Evolutionary conservation across 2,329 filamentous ascomycete genomes (phyloP).

Genomic region (Cladosporium sp.): DNA sequence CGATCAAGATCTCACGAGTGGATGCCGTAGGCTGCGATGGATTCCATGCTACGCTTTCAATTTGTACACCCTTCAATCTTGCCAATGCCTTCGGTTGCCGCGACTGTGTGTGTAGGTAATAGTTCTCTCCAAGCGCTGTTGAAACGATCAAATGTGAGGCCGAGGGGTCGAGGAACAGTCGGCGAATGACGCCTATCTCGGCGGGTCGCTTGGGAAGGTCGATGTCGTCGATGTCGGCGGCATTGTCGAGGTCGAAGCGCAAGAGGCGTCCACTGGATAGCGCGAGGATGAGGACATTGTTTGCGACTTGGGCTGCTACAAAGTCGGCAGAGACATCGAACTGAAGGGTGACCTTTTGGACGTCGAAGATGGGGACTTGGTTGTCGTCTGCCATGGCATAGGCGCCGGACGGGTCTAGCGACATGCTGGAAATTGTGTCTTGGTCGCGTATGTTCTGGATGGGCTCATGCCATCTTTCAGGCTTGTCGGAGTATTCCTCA

Average conservation of each 20-base stretch:
- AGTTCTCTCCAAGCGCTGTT: slow-evolving; percentile 91
- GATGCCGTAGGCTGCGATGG: slow-evolving; percentile 89
- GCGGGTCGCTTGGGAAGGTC: slow-evolving; percentile 91
- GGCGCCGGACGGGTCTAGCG: slow-evolving; percentile 30
- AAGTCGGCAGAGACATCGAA: slow-evolving; percentile 96
- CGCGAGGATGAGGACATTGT: slow-evolving; percentile 92
- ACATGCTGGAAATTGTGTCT: slow-evolving; percentile 24
- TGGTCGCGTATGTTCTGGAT: neutral
- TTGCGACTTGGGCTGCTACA: slow-evolving; percentile 92
- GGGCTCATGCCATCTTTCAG: slow-evolving; percentile 16
- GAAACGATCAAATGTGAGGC: slow-evolving; percentile 92
- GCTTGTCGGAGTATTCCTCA: neutral
- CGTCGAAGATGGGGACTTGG: slow-evolving; percentile 81
- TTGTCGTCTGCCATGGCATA: slow-evolving; percentile 31
- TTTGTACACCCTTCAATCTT: slow-evolving; percentile 78
- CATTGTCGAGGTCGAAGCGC: slow-evolving; percentile 88
- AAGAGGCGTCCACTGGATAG: slow-evolving; percentile 90
- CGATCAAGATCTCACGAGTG: slow-evolving; percentile 89
- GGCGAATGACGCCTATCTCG: slow-evolving; percentile 87
- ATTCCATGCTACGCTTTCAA: slow-evolving; percentile 94
- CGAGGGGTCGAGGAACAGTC: slow-evolving; percentile 96
- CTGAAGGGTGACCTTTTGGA: slow-evolving; percentile 88
- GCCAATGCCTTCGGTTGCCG: slow-evolving; percentile 81
- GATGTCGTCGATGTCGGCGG: slow-evolving; percentile 97
- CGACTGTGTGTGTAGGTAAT: slow-evolving; percentile 95